These are phyloP conservation scores for Drechslera avenae DNA, from an alignment of 2,329 filamentous ascomycete genomes.

Conservation along the genomic window DNA sequence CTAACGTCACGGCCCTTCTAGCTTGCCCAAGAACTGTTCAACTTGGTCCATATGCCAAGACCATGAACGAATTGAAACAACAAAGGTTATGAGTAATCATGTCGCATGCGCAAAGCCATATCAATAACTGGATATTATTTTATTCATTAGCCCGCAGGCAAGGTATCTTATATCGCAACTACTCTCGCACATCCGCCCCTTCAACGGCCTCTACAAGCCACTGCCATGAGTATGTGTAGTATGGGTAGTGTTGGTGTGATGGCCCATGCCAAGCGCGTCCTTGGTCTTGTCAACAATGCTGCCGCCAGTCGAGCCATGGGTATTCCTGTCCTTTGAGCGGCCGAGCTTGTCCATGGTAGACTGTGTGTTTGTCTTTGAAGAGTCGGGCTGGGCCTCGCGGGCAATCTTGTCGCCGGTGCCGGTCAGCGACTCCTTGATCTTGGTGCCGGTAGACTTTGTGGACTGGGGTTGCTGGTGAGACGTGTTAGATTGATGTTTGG, in stretches of 20 bases:
- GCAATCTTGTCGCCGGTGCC: slow-evolving; percentile 61
- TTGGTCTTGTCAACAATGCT: slow-evolving; percentile 55
- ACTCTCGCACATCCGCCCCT: background rate
- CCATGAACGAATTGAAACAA: too few relatives aligned
- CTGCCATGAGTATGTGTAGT: slow-evolving; percentile 5
- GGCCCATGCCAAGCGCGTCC: slow-evolving; percentile 52
- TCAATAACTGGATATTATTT: slow-evolving; percentile 6
- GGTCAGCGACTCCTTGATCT: slow-evolving; percentile 62
- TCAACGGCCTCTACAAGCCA: background rate
- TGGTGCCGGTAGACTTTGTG: slow-evolving; percentile 65
- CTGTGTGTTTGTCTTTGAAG: slow-evolving; percentile 61
- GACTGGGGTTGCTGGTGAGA: slow-evolving; percentile 59
- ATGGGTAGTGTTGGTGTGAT: slow-evolving; percentile 44
- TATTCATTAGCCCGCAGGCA: slow-evolving; percentile 23
- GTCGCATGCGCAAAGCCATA: too few relatives aligned
- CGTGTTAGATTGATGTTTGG: background rate
- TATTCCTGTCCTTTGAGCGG: slow-evolving; percentile 47
- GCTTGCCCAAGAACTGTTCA: too few relatives aligned
- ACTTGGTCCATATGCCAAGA: too few relatives aligned
- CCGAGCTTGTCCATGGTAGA: slow-evolving; percentile 50
- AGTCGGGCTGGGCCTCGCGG: slow-evolving; percentile 50
- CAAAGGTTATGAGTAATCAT: too few relatives aligned
- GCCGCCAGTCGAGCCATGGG: slow-evolving; percentile 46
- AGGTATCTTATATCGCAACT: slow-evolving; percentile 26
- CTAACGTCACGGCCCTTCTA: too few relatives aligned